phyloP scores from a whole-genome alignment of 805 yeast species.

The Schwanniomyces polymorphus region DNA sequence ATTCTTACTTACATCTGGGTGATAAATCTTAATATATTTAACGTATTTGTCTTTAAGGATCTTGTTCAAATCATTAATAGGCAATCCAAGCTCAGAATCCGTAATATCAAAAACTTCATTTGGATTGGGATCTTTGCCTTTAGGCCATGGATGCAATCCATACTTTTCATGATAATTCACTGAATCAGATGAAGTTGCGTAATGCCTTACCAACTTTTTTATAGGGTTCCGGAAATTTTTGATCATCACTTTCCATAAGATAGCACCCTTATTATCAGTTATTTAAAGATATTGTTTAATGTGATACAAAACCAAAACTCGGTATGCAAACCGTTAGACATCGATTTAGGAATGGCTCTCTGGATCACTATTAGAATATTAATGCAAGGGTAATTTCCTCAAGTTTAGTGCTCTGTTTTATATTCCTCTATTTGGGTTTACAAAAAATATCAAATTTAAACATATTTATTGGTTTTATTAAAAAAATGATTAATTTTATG shows the following conservation, averaged over 20 bases:
- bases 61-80: conserved; percentile 54
- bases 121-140: conserved; percentile 57
- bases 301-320: neutral
- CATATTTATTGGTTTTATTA: too few relatives aligned
- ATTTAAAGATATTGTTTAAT: neutral
- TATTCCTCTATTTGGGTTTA: too few relatives aligned
- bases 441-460: too few relatives aligned
- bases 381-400: too few relatives aligned
- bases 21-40: conserved; percentile 66
- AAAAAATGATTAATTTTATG: too few relatives aligned
- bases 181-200: conserved; percentile 8
- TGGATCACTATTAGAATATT: too few relatives aligned
- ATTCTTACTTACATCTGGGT: conserved; percentile 62
- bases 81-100: conserved; percentile 32
- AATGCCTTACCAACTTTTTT: neutral
- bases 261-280: neutral
- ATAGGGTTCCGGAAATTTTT: neutral
- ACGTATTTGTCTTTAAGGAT: conserved; percentile 35
- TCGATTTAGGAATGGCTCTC: too few relatives aligned
- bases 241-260: neutral
- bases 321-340: neutral
- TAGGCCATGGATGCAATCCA: conserved; percentile 57
- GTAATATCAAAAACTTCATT: conserved; percentile 55
- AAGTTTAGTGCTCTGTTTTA: too few relatives aligned
- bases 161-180: conserved; percentile 21